phyloP scores from a whole-genome alignment of 805 yeast genomes.

The Ogataea trehalophila region DNA sequence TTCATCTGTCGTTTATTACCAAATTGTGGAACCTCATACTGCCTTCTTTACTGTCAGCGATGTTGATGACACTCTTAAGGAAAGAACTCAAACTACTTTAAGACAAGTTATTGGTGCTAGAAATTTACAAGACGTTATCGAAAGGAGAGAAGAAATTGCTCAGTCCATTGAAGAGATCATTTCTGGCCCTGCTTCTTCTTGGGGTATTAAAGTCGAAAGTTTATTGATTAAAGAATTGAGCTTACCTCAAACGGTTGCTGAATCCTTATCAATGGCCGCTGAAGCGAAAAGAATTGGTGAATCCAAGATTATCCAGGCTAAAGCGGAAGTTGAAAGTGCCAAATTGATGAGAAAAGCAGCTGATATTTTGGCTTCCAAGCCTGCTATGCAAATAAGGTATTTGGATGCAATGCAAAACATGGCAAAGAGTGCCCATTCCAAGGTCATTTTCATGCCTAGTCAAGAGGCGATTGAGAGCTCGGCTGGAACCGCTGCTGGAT shows the following conservation, averaged over 20 bases:
- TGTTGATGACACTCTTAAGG: constrained; percentile 52
- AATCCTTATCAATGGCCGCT: constrained; percentile 66
- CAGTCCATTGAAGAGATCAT: constrained; percentile 58
- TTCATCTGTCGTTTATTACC: constrained; percentile 64
- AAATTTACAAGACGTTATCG: constrained; percentile 64
- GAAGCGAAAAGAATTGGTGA: constrained; percentile 75
- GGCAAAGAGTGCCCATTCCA: constrained; percentile 58
- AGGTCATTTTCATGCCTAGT: constrained; percentile 70
- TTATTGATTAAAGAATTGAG: constrained; percentile 63
- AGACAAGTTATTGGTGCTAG: constrained; percentile 69
- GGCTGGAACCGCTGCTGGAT: constrained; percentile 9
- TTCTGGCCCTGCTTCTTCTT: constrained; percentile 53
- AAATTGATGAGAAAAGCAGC: constrained; percentile 76
- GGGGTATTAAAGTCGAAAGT: constrained; percentile 70
- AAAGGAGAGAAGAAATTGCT: constrained; percentile 68
- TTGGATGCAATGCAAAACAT: constrained; percentile 74
- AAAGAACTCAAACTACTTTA: constrained; percentile 68
- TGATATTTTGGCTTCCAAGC: constrained; percentile 65
- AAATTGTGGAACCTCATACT: constrained; percentile 62
- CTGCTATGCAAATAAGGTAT: constrained; percentile 76
- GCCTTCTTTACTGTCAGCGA: constrained; percentile 54
- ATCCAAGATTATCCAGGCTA: constrained; percentile 67
- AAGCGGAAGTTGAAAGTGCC: constrained; percentile 72
- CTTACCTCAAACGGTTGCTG: constrained; percentile 50
- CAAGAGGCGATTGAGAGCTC: constrained; percentile 34